Conservation (phyloP, 495 filamentous ascomycete genomes). For the Penicillium verhagenii region DNA sequence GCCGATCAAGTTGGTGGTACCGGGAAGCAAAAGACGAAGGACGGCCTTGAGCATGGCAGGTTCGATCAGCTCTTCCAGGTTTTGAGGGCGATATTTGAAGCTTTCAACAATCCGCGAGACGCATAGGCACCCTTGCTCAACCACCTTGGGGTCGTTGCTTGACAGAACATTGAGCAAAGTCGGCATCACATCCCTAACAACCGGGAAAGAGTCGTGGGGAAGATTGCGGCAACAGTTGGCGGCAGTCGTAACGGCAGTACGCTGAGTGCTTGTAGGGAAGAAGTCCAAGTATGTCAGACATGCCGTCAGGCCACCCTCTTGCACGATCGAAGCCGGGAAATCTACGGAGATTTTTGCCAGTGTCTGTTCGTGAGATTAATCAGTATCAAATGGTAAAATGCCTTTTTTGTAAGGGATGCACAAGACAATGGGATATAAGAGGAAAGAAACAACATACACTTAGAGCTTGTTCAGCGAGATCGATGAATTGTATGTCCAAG, state of each 20-base stretch:
- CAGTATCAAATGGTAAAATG: conserved; percentile 1
- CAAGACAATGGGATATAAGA: not conserved
- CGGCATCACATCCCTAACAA: conserved; percentile 91
- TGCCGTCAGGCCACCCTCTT: conserved; percentile 90
- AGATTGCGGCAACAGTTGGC: conserved; percentile 98
- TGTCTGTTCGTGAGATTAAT: conserved; percentile 51
- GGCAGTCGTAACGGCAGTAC: conserved; percentile 93
- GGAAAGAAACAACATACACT: conserved; percentile 57
- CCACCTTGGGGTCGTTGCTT: conserved; percentile 93
- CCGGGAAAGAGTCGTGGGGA: conserved; percentile 85
- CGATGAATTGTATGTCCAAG: conserved; percentile 92
- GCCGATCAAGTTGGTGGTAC: conserved; percentile 93
- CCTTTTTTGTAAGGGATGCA: not conserved
- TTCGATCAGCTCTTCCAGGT: conserved; percentile 88
- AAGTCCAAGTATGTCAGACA: conserved; percentile 96
- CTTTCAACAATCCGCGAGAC: conserved; percentile 97
- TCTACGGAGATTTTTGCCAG: conserved; percentile 97
- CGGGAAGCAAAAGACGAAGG: conserved; percentile 86
- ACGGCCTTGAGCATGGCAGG: conserved; percentile 82
- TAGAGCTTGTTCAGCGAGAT: conserved; percentile 93
- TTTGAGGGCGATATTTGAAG: conserved; percentile 81
- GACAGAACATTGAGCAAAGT: conserved; percentile 84
- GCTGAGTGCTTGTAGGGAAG: conserved; percentile 94
- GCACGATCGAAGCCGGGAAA: conserved; percentile 92
- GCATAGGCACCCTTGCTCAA: conserved; percentile 94